Conservation (phyloP, 2,329 filamentous ascomycete genomes). For the Fragosphaeria purpurea region DNA sequence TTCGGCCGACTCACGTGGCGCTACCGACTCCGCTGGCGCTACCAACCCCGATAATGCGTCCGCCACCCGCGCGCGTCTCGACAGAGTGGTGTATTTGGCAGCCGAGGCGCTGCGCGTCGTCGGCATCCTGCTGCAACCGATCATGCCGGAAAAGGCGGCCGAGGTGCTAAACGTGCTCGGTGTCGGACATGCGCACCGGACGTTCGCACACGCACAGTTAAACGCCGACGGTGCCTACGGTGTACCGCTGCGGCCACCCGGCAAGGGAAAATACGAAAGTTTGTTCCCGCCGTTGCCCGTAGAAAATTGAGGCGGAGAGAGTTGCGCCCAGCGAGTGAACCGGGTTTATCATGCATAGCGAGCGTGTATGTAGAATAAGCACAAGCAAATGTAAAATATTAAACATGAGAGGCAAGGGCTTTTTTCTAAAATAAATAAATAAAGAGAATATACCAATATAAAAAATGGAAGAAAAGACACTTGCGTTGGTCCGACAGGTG, state of each 20-base stretch:
- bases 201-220: slow-evolving; percentile 49
- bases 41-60: too few species aligned
- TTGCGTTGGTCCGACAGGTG: too few species aligned
- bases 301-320: slow-evolving; percentile 22
- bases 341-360: too few species aligned
- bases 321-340: too few species aligned
- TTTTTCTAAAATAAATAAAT: background rate
- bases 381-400: background rate
- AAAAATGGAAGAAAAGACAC: too few species aligned
- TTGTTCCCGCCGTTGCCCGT: slow-evolving; percentile 44
- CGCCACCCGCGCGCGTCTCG: slow-evolving; percentile 26
- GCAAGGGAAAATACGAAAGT: slow-evolving; percentile 28
- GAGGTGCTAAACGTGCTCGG: slow-evolving; percentile 68
- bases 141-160: slow-evolving; percentile 71
- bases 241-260: slow-evolving; percentile 20
- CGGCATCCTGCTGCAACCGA: slow-evolving; percentile 80
- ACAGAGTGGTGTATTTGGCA: slow-evolving; percentile 56
- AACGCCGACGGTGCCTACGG: slow-evolving; percentile 66
- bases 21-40: background rate
- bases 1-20: slow-evolving; percentile 15
- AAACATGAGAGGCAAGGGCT: too few species aligned
- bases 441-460: background rate
- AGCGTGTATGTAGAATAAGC: slow-evolving; percentile 12
- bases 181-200: slow-evolving; percentile 53
- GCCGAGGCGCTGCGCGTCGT: slow-evolving; percentile 69